These are phyloP conservation scores for Salisapilia sapeloensis DNA, from an alignment of 352 stramenopile genomes.

Conservation along the genomic window DNA sequence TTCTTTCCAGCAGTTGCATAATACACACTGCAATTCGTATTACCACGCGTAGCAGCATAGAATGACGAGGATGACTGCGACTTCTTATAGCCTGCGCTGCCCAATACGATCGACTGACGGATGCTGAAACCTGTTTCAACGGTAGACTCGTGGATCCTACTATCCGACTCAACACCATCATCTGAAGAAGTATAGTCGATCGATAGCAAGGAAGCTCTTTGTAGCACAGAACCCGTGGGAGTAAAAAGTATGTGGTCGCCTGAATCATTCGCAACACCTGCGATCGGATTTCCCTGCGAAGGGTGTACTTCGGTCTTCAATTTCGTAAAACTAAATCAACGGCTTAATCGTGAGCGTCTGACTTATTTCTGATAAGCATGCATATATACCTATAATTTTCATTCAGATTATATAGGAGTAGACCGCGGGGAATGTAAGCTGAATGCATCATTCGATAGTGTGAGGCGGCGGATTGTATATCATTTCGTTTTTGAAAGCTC, in stretches of 20 bases:
- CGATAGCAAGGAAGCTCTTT: constrained; percentile 40
- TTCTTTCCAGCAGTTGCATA: constrained; percentile 7
- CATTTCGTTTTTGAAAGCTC: background rate
- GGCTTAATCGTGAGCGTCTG: too few species aligned
- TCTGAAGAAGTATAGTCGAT: too few species aligned
- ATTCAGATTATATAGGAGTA: too few species aligned
- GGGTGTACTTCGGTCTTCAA: too few species aligned
- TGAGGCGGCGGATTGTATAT: too few species aligned
- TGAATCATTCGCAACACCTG: constrained; percentile 11
- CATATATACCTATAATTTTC: too few species aligned
- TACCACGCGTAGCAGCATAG: constrained; percentile 20
- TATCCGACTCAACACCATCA: too few species aligned
- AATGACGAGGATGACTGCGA: constrained; percentile 11
- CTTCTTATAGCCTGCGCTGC: constrained; percentile 17
- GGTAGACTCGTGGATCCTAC: too few species aligned
- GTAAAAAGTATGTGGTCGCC: constrained; percentile 44
- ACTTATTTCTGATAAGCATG: too few species aligned
- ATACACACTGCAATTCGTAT: constrained; percentile 18
- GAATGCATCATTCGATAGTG: too few species aligned
- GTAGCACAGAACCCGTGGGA: constrained; percentile 38
- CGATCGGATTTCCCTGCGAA: constrained; percentile 53
- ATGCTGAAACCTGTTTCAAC: constrained; percentile 38
- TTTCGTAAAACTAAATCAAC: too few species aligned
- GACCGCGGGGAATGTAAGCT: too few species aligned
- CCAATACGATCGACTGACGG: constrained; percentile 42